Percentiles rank a stretch among this genome's conserved stretches.
These are phyloP conservation scores for Cyberlindnera japonica DNA, from an alignment of 805 yeast genomes.

Conservation along the genomic window DNA sequence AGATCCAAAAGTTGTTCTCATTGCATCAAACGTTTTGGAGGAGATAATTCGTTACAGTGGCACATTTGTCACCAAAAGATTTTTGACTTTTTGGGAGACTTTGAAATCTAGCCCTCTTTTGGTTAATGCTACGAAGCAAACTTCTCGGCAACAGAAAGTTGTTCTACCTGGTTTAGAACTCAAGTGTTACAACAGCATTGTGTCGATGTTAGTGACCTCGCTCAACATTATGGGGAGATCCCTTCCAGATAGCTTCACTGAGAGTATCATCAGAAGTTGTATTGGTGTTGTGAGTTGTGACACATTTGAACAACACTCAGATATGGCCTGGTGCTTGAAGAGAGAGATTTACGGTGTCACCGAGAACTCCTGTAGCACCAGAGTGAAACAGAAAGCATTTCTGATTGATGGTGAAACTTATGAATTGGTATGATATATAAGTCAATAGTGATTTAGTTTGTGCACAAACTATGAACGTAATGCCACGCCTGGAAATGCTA, in stretches of 20 bases:
- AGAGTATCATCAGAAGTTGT: constrained; percentile 21
- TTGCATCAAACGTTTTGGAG: constrained; percentile 28
- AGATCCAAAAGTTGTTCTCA: constrained; percentile 29
- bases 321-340: constrained; percentile 27
- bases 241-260: constrained; percentile 22
- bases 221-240: constrained; percentile 21
- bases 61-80: constrained; percentile 44
- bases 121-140: constrained; percentile 11
- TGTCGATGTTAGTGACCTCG: constrained; percentile 21
- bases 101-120: constrained; percentile 17
- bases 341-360: constrained; percentile 13
- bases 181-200: constrained; percentile 19
- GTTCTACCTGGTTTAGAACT: constrained; percentile 24
- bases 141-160: constrained; percentile 8
- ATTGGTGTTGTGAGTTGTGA: constrained; percentile 19
- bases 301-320: constrained; percentile 21
- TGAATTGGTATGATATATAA: constrained; percentile 1
- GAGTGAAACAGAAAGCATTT: constrained; percentile 1
- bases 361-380: not conserved
- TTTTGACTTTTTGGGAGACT: constrained; percentile 43
- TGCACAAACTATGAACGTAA: no score
- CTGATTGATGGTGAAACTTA: constrained; percentile 9
- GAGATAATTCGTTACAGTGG: constrained; percentile 37
- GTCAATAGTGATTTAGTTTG: constrained; percentile 1
- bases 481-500: no score